Conservation (phyloP, 495 filamentous ascomycete species). For the Talaromyces nanjingensis region DNA sequence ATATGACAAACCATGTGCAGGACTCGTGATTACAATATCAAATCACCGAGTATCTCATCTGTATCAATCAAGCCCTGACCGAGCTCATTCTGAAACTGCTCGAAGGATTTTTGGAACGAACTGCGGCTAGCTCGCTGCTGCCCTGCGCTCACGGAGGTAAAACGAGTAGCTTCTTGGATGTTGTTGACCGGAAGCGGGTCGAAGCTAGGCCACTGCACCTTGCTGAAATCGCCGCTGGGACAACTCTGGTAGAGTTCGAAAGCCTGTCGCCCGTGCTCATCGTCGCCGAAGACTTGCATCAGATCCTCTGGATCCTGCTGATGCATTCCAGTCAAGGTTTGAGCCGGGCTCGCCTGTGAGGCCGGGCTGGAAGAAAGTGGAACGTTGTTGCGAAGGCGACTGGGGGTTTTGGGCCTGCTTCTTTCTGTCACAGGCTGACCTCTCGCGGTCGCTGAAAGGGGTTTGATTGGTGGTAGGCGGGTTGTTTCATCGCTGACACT, state of each 20-base stretch:
- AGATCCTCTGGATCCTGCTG: not conserved
- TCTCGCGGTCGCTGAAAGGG: not conserved
- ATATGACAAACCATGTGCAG: not conserved
- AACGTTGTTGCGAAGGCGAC: constrained; percentile 35
- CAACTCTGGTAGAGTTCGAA: constrained; percentile 20
- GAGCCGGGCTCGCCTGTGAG: constrained; percentile 1
- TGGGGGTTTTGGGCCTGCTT: constrained; percentile 42
- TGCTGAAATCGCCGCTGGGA: constrained; percentile 7
- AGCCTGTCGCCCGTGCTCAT: constrained; percentile 21
- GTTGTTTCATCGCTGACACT: not conserved
- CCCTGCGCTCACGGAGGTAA: not conserved
- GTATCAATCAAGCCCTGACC: constrained; percentile 1
- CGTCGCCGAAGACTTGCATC: constrained; percentile 19
- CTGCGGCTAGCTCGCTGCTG: not conserved
- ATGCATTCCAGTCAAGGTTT: not conserved
- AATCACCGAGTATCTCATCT: constrained; percentile 3
- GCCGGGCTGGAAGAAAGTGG: constrained; percentile 27
- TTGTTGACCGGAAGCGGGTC: not conserved
- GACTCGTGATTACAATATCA: not conserved
- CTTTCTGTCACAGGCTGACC: constrained; percentile 22
- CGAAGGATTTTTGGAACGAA: not conserved
- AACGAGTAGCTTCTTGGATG: not conserved
- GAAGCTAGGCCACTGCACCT: constrained; percentile 9
- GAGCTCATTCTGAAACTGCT: not conserved
- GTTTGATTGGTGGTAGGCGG: not conserved